Base-by-base conservation (phyloP, 441 rosid genomes). In the Adansonia madagascariensis region DNA sequence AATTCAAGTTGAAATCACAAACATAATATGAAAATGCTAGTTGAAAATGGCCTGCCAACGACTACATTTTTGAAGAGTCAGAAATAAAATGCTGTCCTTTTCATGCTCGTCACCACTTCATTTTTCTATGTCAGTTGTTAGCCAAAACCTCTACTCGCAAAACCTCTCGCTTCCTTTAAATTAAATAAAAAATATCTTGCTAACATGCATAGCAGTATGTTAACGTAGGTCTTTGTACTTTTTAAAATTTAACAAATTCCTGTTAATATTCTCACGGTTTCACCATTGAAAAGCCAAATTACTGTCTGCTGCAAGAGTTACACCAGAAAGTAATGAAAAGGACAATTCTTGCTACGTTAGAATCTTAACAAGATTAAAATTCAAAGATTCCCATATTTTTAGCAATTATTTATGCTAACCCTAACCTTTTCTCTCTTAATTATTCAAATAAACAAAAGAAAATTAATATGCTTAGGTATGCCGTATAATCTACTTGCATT, bases 1-100 rank as follows among this genome's bases (percentile, higher is more conserved):
- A 35, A 53, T 35, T 22, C 17, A 44, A 44, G 71, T 64, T 44
- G 71, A 44, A 71, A 52, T 9, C 15, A 4, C 5, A 70, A 4
- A 31, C 41, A 41, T 50, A 71, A 5, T 1, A 6, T 53, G n/a
- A 15, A 27, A 49, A 35, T 4, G 59, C 20, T 14, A 27, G 61
- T 31, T 56, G 82, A 82, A 73, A 82, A 43, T 53, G 77, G 24
- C 83, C n/a, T 50, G 71, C 61, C 75, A 80, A 70, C 83, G 9
- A 73, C 83, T 74, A 47, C 78, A 63, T 31, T 61, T 55, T 73
- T 63, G 31, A 1, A 52, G 6, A 4, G 6, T 7, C 5, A 20
- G 1, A n/a, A 41, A 43, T 9, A 17, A 8, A 56, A 76, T 15
- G 74, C 22, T 15, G 74, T 82, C 71, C 15, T 63, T 79, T 66